These are phyloP conservation scores for Wakefieldia striispora DNA, from an alignment of 768 basidiomycete species.

Conservation along the genomic window DNA sequence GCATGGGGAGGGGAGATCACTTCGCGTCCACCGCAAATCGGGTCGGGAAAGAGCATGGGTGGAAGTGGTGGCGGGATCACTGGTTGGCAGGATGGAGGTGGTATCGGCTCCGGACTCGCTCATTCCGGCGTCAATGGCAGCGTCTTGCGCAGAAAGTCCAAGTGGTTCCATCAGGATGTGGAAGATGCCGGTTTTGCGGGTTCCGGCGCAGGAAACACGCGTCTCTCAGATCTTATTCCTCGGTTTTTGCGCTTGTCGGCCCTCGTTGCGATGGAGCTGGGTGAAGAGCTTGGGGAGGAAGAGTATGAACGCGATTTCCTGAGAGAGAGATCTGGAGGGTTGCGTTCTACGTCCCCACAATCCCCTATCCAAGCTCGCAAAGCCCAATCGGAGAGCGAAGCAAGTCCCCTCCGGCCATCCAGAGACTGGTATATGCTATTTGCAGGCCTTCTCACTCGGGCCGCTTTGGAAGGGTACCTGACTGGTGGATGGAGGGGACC, in stretches of 20 bases:
- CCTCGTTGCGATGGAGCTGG: conserved; percentile 73
- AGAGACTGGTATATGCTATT: conserved; percentile 81
- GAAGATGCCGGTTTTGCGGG: conserved; percentile 25
- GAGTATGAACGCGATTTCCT: conserved; percentile 39
- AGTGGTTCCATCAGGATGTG: conserved; percentile 21
- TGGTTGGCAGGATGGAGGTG: conserved; percentile 74
- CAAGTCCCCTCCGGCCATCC: conserved; percentile 62
- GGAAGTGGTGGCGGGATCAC: conserved; percentile 50
- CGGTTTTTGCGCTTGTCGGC: conserved; percentile 78
- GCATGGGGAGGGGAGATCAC: conserved; percentile 29
- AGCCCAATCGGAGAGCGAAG: conserved; percentile 37
- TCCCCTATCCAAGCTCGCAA: conserved; percentile 16
- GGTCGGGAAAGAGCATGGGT: conserved; percentile 24
- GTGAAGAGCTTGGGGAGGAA: conserved; percentile 62
- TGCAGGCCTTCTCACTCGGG: conserved; percentile 74
- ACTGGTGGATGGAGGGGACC: conserved; percentile 77
- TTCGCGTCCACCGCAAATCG: conserved; percentile 20
- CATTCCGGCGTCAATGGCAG: conserved; percentile 55
- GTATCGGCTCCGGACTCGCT: conserved; percentile 68
- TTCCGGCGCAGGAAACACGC: conserved; percentile 57
- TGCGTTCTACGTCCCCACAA: conserved; percentile 7
- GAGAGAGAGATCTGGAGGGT: conserved; percentile 23
- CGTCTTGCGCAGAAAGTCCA: conserved; percentile 51
- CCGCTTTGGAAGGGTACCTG: conserved; percentile 81
- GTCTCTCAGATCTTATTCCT: conserved; percentile 61